Conservation (phyloP, 441 rosid genomes). For the Pelargonium citronellum region DNA sequence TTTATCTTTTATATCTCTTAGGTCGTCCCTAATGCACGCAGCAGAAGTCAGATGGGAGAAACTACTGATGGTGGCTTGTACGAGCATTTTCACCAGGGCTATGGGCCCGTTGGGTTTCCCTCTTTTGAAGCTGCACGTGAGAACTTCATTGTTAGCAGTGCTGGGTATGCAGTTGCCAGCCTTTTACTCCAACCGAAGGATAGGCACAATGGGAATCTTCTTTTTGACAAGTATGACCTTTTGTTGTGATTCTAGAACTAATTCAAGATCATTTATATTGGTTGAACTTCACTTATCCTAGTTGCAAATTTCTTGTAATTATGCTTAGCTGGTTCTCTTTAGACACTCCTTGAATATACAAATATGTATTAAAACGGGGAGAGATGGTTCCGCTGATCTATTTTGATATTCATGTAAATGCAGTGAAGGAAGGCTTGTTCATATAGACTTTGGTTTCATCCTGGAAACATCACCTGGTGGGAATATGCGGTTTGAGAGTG, state of each 20-base stretch:
- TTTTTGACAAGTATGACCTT: slow-evolving; percentile 62
- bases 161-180: slow-evolving; percentile 98
- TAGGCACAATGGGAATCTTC: slow-evolving; percentile 98
- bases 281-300: not conserved
- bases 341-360: not conserved
- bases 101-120: slow-evolving; percentile 84
- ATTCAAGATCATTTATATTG: not conserved
- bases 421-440: slow-evolving; percentile 91
- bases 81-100: slow-evolving; percentile 95
- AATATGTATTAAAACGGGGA: not conserved
- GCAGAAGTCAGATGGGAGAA: slow-evolving; percentile 99
- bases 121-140: slow-evolving; percentile 87
- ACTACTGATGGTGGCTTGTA: slow-evolving; percentile 95
- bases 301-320: not conserved
- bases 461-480: slow-evolving; percentile 95
- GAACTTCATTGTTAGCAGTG: slow-evolving; percentile 91
- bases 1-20: slow-evolving; percentile 17
- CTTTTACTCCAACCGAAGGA: slow-evolving; percentile 96
- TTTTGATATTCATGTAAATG: slow-evolving; percentile 22
- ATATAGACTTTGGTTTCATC: slow-evolving; percentile 94
- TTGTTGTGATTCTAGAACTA: not conserved
- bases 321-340: not conserved
- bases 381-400: not conserved
- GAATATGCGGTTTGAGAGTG: slow-evolving; percentile 96
- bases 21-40: slow-evolving; percentile 91